phyloP scores from a whole-genome alignment of 2,329 filamentous ascomycete genomes.

The Fusarium musae region DNA sequence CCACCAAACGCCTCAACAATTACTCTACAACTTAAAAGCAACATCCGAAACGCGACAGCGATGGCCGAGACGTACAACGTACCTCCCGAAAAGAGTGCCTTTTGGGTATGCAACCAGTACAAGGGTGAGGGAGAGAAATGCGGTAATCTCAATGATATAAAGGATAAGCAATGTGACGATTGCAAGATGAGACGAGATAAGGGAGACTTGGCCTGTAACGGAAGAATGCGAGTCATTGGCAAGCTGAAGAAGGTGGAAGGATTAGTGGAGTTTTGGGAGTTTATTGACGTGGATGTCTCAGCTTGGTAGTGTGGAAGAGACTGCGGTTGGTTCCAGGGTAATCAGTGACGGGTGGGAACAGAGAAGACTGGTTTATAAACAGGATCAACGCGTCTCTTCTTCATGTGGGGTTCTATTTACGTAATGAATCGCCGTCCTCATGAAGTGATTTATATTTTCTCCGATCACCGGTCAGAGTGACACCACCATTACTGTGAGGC shows the following conservation, averaged over 20 bases:
- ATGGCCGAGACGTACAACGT: background rate
- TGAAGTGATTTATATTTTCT: too few relatives aligned
- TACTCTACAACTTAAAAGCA: background rate
- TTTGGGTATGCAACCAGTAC: background rate
- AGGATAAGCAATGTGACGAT: background rate
- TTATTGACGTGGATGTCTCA: too few relatives aligned
- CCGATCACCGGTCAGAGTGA: background rate
- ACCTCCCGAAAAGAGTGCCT: accelerated
- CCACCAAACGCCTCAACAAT: background rate
- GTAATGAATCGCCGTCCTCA: accelerated
- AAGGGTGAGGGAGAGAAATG: background rate
- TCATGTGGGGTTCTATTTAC: accelerated
- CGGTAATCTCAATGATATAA: background rate
- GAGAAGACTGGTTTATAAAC: background rate
- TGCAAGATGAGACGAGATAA: background rate
- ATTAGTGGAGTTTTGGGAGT: background rate
- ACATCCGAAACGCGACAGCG: accelerated
- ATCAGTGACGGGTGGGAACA: accelerated
- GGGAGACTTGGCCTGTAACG: background rate
- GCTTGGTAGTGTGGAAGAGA: accelerated
- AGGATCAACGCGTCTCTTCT: accelerated
- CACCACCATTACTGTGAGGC: accelerated
- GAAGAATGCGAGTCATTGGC: background rate
- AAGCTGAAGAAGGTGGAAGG: background rate
- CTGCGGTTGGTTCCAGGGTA: too few relatives aligned